Conservation (phyloP, 345 rosid genomes). For the Kandelia obovata region DNA sequence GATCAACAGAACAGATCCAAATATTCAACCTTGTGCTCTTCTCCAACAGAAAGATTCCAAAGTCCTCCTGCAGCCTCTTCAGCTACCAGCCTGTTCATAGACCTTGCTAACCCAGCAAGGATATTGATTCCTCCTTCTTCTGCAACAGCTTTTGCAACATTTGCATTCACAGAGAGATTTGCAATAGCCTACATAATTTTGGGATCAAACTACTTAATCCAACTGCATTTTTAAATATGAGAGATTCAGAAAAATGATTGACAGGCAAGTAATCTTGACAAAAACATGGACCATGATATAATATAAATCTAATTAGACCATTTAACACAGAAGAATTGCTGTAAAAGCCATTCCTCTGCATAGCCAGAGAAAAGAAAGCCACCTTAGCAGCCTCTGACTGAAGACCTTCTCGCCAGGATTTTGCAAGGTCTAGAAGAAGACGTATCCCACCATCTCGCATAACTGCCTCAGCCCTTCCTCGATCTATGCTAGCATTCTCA, state of each 20-base stretch:
- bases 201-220: neutral
- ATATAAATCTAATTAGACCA: conserved; percentile 5
- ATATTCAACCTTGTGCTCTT: conserved; percentile 36
- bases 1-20: neutral
- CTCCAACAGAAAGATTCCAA: conserved; percentile 48
- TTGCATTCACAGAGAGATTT: conserved; percentile 40
- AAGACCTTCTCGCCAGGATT: conserved; percentile 82
- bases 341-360: conserved; percentile 6
- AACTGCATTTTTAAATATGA: neutral
- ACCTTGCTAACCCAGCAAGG: conserved; percentile 33
- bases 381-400: conserved; percentile 92
- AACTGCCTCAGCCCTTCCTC: conserved; percentile 84
- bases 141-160: conserved; percentile 40
- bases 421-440: conserved; percentile 72
- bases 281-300: neutral
- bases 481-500: conserved; percentile 75
- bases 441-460: conserved; percentile 73
- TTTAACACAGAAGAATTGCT: neutral
- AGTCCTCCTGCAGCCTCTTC: conserved; percentile 48
- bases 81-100: conserved; percentile 35
- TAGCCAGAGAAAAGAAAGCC: conserved; percentile 2
- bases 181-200: conserved; percentile 28
- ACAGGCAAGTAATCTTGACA: conserved; percentile 3
- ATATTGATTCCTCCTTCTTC: conserved; percentile 35
- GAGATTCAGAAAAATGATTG: conserved; percentile 4